phyloP scores from a whole-genome alignment of 2,329 filamentous ascomycete species.

The Diatrype stigma region DNA sequence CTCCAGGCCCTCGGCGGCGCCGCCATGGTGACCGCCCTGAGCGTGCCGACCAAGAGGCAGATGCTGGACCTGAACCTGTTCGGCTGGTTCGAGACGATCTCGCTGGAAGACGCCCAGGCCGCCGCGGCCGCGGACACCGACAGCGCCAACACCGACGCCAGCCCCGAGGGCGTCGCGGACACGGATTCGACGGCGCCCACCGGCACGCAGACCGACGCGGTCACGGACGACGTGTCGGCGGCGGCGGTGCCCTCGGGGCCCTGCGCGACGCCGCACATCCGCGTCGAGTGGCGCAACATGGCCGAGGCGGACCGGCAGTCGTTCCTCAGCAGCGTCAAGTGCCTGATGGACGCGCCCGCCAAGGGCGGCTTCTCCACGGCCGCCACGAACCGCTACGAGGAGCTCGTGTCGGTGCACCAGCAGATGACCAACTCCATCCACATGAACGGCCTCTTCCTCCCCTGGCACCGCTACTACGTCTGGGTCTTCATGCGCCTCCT shows the following conservation, averaged over 20 bases:
- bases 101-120: slow-evolving; percentile 20
- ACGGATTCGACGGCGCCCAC: slow-evolving; percentile 18
- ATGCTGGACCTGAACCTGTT: slow-evolving; percentile 19
- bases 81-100: slow-evolving; percentile 25
- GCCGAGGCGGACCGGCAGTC: slow-evolving; percentile 22
- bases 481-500: slow-evolving; percentile 32
- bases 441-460: slow-evolving; percentile 32
- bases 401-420: slow-evolving; percentile 35
- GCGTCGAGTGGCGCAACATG: slow-evolving; percentile 30
- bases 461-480: slow-evolving; percentile 37
- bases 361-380: slow-evolving; percentile 21
- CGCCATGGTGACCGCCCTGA: slow-evolving; percentile 21
- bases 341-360: slow-evolving; percentile 28
- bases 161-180: slow-evolving; percentile 2
- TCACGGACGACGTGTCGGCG: slow-evolving; percentile 9
- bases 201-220: slow-evolving; percentile 20
- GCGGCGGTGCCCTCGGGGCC: slow-evolving; percentile 9
- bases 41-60: slow-evolving; percentile 18
- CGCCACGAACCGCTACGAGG: slow-evolving; percentile 31
- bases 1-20: slow-evolving; percentile 23
- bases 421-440: slow-evolving; percentile 28
- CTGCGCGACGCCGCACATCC: slow-evolving; percentile 23
- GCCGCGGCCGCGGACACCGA: slow-evolving; percentile 14
- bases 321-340: slow-evolving; percentile 31
- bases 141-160: slow-evolving; percentile 11